A percentile compares a stretch with the other conserved stretches of the same genome.
These are phyloP conservation scores for Kodamaea hsintzibuensis DNA, from an alignment of 805 yeast genomes.

Conservation along the genomic window DNA sequence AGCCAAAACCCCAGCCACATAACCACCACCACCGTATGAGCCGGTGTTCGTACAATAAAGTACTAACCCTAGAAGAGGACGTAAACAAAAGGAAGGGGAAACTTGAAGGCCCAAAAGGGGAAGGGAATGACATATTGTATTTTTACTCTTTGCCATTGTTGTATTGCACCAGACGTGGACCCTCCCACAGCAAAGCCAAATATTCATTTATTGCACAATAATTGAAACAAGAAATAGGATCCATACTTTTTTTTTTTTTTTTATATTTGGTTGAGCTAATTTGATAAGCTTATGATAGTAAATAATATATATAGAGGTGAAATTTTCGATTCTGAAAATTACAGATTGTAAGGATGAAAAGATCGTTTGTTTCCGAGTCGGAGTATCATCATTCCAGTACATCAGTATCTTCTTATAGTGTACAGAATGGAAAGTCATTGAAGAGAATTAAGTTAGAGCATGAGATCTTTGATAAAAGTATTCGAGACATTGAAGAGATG, in stretches of 20 bases:
- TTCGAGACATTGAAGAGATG: conserved; percentile 26
- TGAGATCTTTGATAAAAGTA: conserved; percentile 25
- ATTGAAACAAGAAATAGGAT: not conserved
- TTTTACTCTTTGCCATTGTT: not conserved
- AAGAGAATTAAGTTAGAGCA: conserved; percentile 21
- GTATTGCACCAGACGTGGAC: too few species aligned
- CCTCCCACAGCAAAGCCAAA: too few species aligned
- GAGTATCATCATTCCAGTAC: conserved; percentile 4
- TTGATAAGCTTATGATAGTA: not conserved
- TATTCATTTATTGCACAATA: too few species aligned
- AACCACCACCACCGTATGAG: not conserved
- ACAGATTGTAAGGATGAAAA: not conserved
- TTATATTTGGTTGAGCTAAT: too few species aligned
- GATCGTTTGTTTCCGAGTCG: conserved; percentile 5
- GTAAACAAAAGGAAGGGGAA: not conserved
- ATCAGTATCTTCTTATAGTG: conserved; percentile 1
- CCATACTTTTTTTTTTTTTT: not conserved
- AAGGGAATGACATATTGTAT: not conserved
- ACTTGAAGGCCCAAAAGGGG: not conserved
- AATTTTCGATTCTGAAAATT: not conserved
- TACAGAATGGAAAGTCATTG: conserved; percentile 14
- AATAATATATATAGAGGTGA: not conserved
- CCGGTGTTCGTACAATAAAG: not conserved
- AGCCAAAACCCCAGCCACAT: not conserved
- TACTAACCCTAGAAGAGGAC: not conserved